These are phyloP conservation scores for Berkeleyomyces rouxiae DNA, from an alignment of 2,329 filamentous ascomycete genomes.

Conservation along the genomic window DNA sequence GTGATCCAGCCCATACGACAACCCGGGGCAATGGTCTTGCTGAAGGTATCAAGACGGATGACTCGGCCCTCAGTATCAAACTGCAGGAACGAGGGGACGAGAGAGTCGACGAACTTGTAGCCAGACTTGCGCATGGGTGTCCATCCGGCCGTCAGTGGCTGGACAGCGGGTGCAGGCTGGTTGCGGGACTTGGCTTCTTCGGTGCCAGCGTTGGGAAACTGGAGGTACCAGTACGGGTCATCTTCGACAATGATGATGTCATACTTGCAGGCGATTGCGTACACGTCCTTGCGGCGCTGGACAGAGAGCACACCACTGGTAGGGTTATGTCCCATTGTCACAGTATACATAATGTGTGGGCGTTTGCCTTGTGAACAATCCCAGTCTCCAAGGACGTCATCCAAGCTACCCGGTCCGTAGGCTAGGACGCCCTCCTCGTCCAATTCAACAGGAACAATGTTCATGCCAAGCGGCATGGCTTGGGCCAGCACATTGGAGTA, in stretches of 20 bases:
- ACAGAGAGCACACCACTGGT: slow-evolving; percentile 61
- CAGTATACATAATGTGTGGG: slow-evolving; percentile 76
- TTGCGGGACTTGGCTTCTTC: slow-evolving; percentile 33
- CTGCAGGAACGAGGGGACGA: slow-evolving; percentile 67
- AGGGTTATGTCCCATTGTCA: slow-evolving; percentile 74
- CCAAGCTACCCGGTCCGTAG: slow-evolving; percentile 53
- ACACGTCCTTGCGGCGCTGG: slow-evolving; percentile 59
- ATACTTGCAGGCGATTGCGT: slow-evolving; percentile 63
- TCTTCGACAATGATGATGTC: slow-evolving; percentile 88
- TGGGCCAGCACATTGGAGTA: slow-evolving; percentile 64
- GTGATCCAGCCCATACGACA: slow-evolving; percentile 86
- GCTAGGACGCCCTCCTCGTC: slow-evolving; percentile 69
- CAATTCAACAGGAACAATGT: slow-evolving; percentile 56
- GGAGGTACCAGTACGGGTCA: slow-evolving; percentile 90
- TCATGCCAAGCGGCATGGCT: slow-evolving; percentile 49
- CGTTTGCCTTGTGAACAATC: slow-evolving; percentile 55
- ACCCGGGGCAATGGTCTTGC: slow-evolving; percentile 80
- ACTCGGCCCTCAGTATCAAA: slow-evolving; percentile 77
- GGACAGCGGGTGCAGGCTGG: slow-evolving; percentile 21
- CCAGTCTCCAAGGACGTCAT: slow-evolving; percentile 71
- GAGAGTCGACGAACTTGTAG: slow-evolving; percentile 63
- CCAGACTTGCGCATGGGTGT: slow-evolving; percentile 34
- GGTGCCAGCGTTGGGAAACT: slow-evolving; percentile 56
- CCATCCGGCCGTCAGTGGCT: slow-evolving; percentile 18
- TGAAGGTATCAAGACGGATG: slow-evolving; percentile 81